Base-by-base conservation (phyloP, 2,329 filamentous ascomycete genomes). In the Exophiala sp. region DNA sequence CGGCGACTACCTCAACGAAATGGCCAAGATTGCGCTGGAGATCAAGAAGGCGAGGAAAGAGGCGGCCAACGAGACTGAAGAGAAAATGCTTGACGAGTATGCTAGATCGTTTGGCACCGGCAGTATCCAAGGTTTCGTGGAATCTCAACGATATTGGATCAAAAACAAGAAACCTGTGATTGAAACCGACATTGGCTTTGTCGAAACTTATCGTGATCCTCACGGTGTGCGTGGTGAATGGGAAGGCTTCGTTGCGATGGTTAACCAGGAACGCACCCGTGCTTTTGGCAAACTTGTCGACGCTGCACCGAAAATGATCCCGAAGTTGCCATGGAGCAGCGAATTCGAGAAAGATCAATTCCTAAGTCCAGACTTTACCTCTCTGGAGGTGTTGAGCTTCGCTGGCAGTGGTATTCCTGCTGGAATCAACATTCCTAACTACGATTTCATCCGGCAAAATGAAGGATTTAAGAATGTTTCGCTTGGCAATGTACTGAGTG, bases 301-400 rank as follows among this genome's bases (percentile, higher is more conserved):
- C 16, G 85, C 85, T 21, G 91, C 94, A 0, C 87, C 91, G 9
- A 77, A 78, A 42, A 85, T 96, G 68, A 96, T 99, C 47, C 89
- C 91, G 5, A 84, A 95, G 58, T 76, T 99, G 11, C 94, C 94
- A 0, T 99, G 94, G 94, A 76, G 78, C 34, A 81, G 82, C 43
- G 88, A 89, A 0, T 99, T 97, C 62, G 94, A 99, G 69, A 97
- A 97, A 72, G 91, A 96, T 75, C 91, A 88, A 66, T 99, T 99
- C 72, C 74, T 95, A 34, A 92, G 89, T 48, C 94, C 94, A 0
- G 94, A 99, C 69, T 99, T 99, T 68, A 97, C 94, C 0, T 94
- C 88, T 8, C 79, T 97, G 1, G 94, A 99, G 70, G 91, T 96
- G 2, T 73, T 96, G 57, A 90, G 87, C 1, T 96, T 96, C 63